These are phyloP conservation scores for Stephania japonica DNA, from an alignment of 164 flowering plant species.

Conservation along the genomic window DNA sequence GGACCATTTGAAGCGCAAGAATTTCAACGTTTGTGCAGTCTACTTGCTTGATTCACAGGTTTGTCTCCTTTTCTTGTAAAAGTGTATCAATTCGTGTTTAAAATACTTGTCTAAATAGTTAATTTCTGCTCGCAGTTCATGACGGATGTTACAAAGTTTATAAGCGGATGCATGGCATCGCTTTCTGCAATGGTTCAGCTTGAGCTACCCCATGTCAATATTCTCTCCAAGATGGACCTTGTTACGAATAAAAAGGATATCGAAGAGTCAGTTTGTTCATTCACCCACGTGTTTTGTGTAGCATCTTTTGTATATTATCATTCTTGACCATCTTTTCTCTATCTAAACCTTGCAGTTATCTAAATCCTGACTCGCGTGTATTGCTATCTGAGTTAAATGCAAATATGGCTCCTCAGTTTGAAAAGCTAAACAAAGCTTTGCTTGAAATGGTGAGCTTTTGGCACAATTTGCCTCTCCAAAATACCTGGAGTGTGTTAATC, in stretches of 20 bases:
- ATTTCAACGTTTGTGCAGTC: constrained; percentile 90
- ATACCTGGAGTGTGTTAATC: not conserved
- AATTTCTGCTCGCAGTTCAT: constrained; percentile 47
- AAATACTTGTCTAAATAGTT: not conserved
- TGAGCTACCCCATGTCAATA: constrained; percentile 88
- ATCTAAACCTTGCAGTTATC: constrained; percentile 37
- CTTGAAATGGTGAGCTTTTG: constrained; percentile 63
- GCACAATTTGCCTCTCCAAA: constrained; percentile 1
- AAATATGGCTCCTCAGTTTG: constrained; percentile 85
- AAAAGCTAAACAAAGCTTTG: constrained; percentile 74
- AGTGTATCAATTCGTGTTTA: not conserved
- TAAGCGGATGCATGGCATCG: constrained; percentile 96
- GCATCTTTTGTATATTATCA: constrained; percentile 2
- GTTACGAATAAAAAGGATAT: constrained; percentile 66
- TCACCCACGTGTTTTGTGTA: not conserved
- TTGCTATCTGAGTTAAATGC: constrained; percentile 74
- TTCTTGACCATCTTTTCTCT: not conserved
- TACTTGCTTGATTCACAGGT: constrained; percentile 99
- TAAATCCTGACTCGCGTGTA: constrained; percentile 69
- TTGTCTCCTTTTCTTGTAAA: constrained; percentile 6
- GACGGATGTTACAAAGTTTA: constrained; percentile 95
- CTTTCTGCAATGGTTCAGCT: constrained; percentile 98
- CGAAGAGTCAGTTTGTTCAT: constrained; percentile 47
- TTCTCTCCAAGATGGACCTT: constrained; percentile 96
- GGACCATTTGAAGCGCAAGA: constrained; percentile 78